Evolutionary conservation across 306 rosid species (phyloP).

Genomic region (Astragalus glycyphyllos): DNA sequence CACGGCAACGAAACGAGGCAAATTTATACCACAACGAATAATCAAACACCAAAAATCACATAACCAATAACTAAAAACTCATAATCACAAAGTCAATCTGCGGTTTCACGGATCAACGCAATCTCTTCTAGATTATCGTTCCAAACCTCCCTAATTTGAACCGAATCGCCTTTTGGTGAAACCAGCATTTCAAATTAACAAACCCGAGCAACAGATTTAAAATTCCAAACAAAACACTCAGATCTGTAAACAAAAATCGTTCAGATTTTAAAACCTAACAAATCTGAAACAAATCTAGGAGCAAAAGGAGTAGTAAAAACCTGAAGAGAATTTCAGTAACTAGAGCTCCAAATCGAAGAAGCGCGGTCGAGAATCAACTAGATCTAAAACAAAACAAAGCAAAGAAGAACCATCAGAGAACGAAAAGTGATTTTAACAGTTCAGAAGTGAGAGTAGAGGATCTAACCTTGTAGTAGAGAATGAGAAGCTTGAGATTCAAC

Average conservation of each 20-base stretch:
- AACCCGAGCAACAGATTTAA: constrained; percentile 44
- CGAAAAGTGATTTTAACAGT: neutral
- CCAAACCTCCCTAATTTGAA: constrained; percentile 93
- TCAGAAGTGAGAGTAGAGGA: constrained; percentile 37
- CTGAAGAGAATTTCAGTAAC: constrained; percentile 44
- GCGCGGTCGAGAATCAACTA: constrained; percentile 14
- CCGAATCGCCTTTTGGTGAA: constrained; percentile 74
- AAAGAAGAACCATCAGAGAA: neutral
- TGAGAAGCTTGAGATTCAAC: neutral
- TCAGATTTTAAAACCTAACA: constrained; percentile 47
- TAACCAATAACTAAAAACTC: no score
- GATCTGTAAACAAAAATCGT: constrained; percentile 53
- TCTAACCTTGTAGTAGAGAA: constrained; percentile 58
- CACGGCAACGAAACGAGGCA: no score
- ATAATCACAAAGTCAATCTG: no score
- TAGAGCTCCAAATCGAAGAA: constrained; percentile 24
- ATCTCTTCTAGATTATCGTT: constrained; percentile 80
- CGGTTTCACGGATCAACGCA: constrained; percentile 67
- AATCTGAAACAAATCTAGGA: constrained; percentile 18
- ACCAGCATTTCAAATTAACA: constrained; percentile 64
- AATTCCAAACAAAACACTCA: constrained; percentile 52
- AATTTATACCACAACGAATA: no score
- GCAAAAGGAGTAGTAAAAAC: constrained; percentile 38
- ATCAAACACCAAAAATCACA: no score
- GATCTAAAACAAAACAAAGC: constrained; percentile 60